Evolutionary conservation across 2,329 filamentous ascomycete genomes (phyloP), one percentile per base, ranked within the genome.

Genomic region (Alternaria alternata): DNA sequence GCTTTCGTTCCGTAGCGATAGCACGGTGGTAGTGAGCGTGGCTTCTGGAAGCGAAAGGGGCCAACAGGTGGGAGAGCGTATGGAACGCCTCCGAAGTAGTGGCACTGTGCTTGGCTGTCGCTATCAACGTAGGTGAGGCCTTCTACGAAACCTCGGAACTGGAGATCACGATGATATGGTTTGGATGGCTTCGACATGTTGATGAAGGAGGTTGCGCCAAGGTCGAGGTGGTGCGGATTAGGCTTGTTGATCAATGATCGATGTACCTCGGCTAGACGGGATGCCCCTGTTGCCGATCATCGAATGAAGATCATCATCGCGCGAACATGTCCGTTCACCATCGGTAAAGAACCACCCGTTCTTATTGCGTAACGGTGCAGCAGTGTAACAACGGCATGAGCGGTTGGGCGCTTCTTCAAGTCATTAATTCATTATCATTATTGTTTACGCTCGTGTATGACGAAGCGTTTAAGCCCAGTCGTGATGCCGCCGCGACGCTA

Each of bases 21-120:
- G 24, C 79, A 79, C 9, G 77, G 56, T 2, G 85, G 81, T 2
- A 88, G 72, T 5, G 76, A 74, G 26, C 80, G 79, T 7, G 85
- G 83, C 53, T 78, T 79, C 16, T 82, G 81, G 75, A 85, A 87
- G 54, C 85, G 79, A 61, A 81, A 80, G 14, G 77, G 72, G 6
- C 80, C 80, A 24, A 78, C 61, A 0, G 85, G 84, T 14, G 85
- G 83, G 1, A 86, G 74, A 1, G 83, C 86, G 61, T 86, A 88
- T 0, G 85, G 85, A 1, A 88, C 73, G 6, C 84, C 84, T 20
- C 85, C 85, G 54, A 86, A 86, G 69, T 83, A 87, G 60, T 82
- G 82, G 55, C 82, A 82, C 2, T 83, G 72, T 6, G 78, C 73
- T 18, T 70, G 65, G 12, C 71, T 69, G 11, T 69, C 62, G 24